These are phyloP conservation scores for Graphiopsis chlorocephala DNA, from an alignment of 2,329 filamentous ascomycete genomes.

Conservation along the genomic window DNA sequence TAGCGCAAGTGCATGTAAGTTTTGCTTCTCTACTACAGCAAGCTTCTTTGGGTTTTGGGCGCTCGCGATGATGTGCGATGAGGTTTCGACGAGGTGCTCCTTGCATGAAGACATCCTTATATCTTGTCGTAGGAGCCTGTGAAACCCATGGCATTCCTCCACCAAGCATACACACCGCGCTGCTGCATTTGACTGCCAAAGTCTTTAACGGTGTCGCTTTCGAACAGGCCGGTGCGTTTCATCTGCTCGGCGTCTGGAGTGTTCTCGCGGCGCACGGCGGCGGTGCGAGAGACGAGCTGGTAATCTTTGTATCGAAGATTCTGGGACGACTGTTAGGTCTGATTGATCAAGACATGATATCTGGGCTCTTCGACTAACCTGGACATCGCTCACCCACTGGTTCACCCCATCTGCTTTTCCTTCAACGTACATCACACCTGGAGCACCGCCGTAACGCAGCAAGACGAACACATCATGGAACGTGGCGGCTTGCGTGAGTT, in stretches of 20 bases:
- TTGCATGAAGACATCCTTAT: not conserved
- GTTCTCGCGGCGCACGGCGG: constrained; percentile 30
- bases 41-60: not conserved
- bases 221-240: constrained; percentile 43
- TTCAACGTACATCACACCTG: constrained; percentile 78
- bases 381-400: constrained; percentile 64
- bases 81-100: not conserved
- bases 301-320: constrained; percentile 70
- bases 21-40: not conserved
- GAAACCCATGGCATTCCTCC: constrained; percentile 65
- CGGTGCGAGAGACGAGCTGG: constrained; percentile 58
- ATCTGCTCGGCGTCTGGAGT: not conserved
- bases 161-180: constrained; percentile 62
- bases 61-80: not conserved
- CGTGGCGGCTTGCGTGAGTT: constrained; percentile 63
- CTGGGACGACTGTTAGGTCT: constrained; percentile 21
- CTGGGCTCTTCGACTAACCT: constrained; percentile 36
- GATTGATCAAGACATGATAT: no score
- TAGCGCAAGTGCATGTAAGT: not conserved
- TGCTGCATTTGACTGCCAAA: constrained; percentile 62
- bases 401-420: constrained; percentile 56
- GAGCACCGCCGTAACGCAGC: constrained; percentile 64
- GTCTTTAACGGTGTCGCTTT: constrained; percentile 62
- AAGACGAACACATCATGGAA: constrained; percentile 61
- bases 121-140: constrained; percentile 16